These are phyloP conservation scores for Oenanthe sinensis DNA, from an alignment of 129 eudicot species.

Conservation along the genomic window DNA sequence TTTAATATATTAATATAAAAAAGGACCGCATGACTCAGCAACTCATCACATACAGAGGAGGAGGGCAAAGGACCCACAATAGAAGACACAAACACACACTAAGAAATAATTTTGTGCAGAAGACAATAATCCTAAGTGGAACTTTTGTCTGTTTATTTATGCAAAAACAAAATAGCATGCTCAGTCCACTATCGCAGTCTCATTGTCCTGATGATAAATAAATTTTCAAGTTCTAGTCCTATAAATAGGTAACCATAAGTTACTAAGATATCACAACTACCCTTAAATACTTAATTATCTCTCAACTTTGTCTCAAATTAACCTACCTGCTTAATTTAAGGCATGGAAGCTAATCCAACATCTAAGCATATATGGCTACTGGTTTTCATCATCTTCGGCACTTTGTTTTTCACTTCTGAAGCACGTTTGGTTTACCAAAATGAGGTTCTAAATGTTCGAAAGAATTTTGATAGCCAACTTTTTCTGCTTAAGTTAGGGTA, in stretches of 20 bases:
- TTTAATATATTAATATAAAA: not conserved
- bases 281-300: not conserved
- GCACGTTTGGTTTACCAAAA: not conserved
- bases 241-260: not conserved
- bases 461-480: not conserved
- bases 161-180: not conserved
- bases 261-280: not conserved
- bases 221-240: not conserved
- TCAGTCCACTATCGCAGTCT: conserved; percentile 3
- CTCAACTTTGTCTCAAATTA: not conserved
- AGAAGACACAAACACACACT: not conserved
- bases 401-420: conserved; percentile 3
- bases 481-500: not conserved
- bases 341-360: conserved; percentile 4
- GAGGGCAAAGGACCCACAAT: not conserved
- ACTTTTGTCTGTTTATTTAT: conserved; percentile 13
- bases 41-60: not conserved
- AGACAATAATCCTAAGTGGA: not conserved
- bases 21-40: conserved; percentile 4
- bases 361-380: not conserved
- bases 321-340: not conserved
- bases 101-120: not conserved
- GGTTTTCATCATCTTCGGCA: not conserved
- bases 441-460: not conserved
- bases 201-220: not conserved